Base-by-base conservation (phyloP, 371 early-diverging fungal species). In the Zychaea mexicana region DNA sequence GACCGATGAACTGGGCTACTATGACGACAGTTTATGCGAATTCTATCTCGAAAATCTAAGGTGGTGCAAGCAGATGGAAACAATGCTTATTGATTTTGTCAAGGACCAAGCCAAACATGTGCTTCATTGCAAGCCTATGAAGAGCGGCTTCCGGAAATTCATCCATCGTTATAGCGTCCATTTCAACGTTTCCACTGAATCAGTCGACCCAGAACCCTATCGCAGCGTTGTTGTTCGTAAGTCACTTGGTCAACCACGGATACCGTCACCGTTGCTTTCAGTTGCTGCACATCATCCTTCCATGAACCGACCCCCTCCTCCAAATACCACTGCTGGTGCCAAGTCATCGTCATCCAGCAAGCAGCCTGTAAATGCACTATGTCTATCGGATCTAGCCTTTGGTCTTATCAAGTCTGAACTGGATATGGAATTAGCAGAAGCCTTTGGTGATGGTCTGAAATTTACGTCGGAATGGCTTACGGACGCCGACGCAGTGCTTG, bases 181-280 rank as follows among this genome's bases (percentile, higher is more conserved):
- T 55, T 92, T 90, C 68, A 78, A 85, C 36, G 62, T 91, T 22
- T 68, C 73, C 0, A 88, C 91, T 21, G 87, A 87, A 57, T 87
- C 90, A 2, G 77, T 91, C 13, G 93, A 93, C 71, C 79, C 78
- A 13, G 93, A 92, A 68, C 92, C 93, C 0, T 74, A 84, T 33
- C 83, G 93, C 31, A 89, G 85, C 31, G 88, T 92, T 6, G 72
- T 88, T 28, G 62, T 93, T 66, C 86, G 85, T 27, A 76, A 90
- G 72, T 70, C 74, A 9, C 62, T 70, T 3, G 80, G 80, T 27
- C 54, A 65, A 10, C 55, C 70, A 15, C 57, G 77, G 15, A 59
- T 79, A 0, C 83, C 83, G 6, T 56, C 79, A 3, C 69, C 76
- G 28, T 61, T 79, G 8, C 52, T 82, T 15, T 79, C 83, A 1